Evolutionary conservation across 176 grass and related monocot species (phyloP), one percentile per base, ranked within the genome.

Genomic region (Juncus inflexus): DNA sequence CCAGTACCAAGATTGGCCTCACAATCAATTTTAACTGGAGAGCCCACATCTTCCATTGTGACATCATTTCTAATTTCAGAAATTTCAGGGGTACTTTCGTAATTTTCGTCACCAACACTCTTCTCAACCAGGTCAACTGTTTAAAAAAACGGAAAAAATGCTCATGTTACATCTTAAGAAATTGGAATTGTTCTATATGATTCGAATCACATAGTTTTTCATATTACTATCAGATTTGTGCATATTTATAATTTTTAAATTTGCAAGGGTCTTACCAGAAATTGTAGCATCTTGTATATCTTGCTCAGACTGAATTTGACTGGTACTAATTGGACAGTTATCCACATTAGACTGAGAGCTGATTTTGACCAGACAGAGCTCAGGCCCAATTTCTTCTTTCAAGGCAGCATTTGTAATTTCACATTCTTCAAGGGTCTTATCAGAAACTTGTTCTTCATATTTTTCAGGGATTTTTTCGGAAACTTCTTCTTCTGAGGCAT

Each of bases 1-100:
- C 64, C 19, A 9, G 64, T 50, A 67, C 51, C 47, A 6, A 50
- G 28, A 67, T 39, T 15, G 37, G 0, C 5, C 10, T 53, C 64
- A 1, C 2, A 67, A 42, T 35, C 51, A 50, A 67, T 53, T 13
- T 67, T 28, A 28, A 67, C 16, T 28, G 64, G 45, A 8, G 5
- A 38, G 45, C 19, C 45, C 64, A 37, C 7, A 67, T 67, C 9
- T 36, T 67, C 15, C 3, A 37, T 15, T 6, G 28, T 53, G 43
- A 6, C 4, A 16, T 64, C 62, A 67, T 67, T 67, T 67, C 28
- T 49, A 6, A 53, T 53, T 67, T 38, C 47, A 49, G 64, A 13
- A 36, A n/a, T 52, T 38, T 6, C 64, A 67, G 19, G 35, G n/a
- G 43, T 37, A 67, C n/a, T 42, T 38, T 39, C 35, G 16, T 6